Conservation (phyloP, 768 basidiomycete species). For the Podaxis mareebaensis region DNA sequence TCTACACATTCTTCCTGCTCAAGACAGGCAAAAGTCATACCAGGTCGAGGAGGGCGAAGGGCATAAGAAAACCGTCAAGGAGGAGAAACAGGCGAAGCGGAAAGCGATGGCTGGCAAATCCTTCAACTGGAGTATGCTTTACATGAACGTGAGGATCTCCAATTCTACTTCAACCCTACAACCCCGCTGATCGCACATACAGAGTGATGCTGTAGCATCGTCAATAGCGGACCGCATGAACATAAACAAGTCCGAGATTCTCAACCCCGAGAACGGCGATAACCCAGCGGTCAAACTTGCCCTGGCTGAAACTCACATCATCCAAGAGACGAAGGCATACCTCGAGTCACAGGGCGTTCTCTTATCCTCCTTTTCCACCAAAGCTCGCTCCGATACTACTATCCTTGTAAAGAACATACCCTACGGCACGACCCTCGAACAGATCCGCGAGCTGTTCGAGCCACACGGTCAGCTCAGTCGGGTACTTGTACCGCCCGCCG, state of each 20-base stretch:
- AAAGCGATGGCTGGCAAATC: constrained; percentile 73
- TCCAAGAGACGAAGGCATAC: constrained; percentile 91
- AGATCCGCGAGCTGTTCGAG: constrained; percentile 80
- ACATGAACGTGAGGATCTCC: constrained; percentile 86
- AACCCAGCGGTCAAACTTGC: constrained; percentile 93
- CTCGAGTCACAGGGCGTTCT: constrained; percentile 77
- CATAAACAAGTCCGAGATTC: constrained; percentile 82
- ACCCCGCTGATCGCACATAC: constrained; percentile 18
- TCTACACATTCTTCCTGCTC: constrained; percentile 86
- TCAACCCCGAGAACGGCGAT: constrained; percentile 75
- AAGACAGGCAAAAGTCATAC: constrained; percentile 57
- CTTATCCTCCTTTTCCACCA: constrained; percentile 55
- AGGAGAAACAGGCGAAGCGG: constrained; percentile 60
- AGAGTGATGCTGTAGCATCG: constrained; percentile 93
- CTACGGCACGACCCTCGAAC: constrained; percentile 74
- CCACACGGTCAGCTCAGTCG: constrained; percentile 69
- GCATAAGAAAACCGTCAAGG: constrained; percentile 53
- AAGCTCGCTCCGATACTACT: constrained; percentile 69
- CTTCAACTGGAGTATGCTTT: constrained; percentile 92
- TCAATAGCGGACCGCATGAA: constrained; percentile 90
- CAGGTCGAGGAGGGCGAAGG: constrained; percentile 44
- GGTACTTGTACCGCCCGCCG: constrained; percentile 86
- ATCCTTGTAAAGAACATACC: constrained; percentile 98
- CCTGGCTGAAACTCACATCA: constrained; percentile 93
- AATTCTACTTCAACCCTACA: constrained; percentile 13